A percentile compares a stretch with the other conserved stretches of the same genome.
phyloP scores from a whole-genome alignment of 2,329 filamentous ascomycete genomes.

The Alternaria brassicae region DNA sequence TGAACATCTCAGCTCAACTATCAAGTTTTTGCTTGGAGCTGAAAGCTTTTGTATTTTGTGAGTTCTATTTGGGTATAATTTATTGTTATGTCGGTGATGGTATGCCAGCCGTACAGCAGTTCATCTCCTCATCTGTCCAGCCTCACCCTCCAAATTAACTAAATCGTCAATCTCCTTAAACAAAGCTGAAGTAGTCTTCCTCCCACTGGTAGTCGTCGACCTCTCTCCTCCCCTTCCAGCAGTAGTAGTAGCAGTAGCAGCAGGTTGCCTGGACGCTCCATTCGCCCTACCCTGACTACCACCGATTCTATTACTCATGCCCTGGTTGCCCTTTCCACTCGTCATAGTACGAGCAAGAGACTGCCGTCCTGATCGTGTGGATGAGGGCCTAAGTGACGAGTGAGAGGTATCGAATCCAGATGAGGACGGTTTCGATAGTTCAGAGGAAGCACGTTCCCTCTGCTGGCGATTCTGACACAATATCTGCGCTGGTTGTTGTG shows the following conservation, averaged over 20 bases:
- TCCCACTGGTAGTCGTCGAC: neutral
- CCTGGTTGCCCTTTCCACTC: conserved; percentile 21
- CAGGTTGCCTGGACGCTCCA: neutral
- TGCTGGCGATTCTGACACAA: neutral
- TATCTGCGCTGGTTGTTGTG: conserved; percentile 3
- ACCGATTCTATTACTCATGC: conserved; percentile 19
- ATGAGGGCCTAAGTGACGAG: neutral
- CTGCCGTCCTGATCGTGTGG: conserved; percentile 8
- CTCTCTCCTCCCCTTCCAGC: neutral
- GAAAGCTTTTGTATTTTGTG: neutral
- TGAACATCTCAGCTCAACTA: neutral
- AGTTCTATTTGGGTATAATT: neutral
- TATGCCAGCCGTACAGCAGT: no score
- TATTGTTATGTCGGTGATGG: neutral
- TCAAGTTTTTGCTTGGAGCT: neutral
- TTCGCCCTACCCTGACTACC: neutral
- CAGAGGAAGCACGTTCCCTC: conserved; percentile 13
- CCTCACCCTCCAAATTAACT: conserved; percentile 19
- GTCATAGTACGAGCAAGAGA: conserved; percentile 34
- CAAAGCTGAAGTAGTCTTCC: conserved; percentile 37
- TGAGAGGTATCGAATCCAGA: neutral
- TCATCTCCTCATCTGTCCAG: neutral
- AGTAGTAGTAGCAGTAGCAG: neutral
- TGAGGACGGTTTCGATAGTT: neutral
- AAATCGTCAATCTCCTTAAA: conserved; percentile 41